Conservation (phyloP, 2,329 filamentous ascomycete species). For the Thielaviopsis musarum region DNA sequence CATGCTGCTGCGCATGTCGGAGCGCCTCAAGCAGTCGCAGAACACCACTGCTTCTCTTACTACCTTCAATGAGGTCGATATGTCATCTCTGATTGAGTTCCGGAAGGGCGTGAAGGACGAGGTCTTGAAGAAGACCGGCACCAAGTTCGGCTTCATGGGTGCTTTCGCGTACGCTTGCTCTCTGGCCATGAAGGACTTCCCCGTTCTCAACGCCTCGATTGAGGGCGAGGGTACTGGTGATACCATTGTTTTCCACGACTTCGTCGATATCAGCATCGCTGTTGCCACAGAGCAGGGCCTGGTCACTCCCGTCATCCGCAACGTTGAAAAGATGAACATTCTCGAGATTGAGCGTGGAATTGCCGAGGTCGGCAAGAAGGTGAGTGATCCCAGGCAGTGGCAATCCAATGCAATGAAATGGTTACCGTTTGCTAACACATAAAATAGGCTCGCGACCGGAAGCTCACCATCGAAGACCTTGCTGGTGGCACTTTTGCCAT, state of each 20-base stretch:
- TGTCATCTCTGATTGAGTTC: conserved; percentile 95
- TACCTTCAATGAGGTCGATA: conserved; percentile 98
- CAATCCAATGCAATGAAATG: background rate
- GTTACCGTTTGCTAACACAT: conserved; percentile 10
- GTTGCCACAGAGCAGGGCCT: conserved; percentile 96
- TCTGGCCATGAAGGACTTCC: conserved; percentile 88
- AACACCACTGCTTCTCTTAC: conserved; percentile 95
- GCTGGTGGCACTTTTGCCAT: conserved; percentile 96
- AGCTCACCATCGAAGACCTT: conserved; percentile 98
- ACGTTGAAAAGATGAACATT: conserved; percentile 76
- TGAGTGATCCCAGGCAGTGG: conserved; percentile 21
- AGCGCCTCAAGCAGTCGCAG: conserved; percentile 96
- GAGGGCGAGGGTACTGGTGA: conserved; percentile 90
- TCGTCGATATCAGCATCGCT: conserved; percentile 93
- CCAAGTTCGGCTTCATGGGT: conserved; percentile 99
- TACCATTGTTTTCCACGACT: conserved; percentile 95
- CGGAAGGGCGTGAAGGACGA: conserved; percentile 96
- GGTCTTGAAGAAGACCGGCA: conserved; percentile 82
- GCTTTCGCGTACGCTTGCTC: conserved; percentile 84
- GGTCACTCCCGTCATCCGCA: conserved; percentile 90
- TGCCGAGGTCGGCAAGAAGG: conserved; percentile 91
- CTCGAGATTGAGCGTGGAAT: conserved; percentile 81
- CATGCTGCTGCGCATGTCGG: conserved; percentile 92
- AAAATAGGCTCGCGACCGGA: conserved; percentile 69
- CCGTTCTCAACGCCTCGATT: conserved; percentile 88